Percentiles rank a stretch among this genome's conserved stretches.
Evolutionary conservation across 768 basidiomycete genomes (phyloP).

Genomic region (Tulasnella sp.): DNA sequence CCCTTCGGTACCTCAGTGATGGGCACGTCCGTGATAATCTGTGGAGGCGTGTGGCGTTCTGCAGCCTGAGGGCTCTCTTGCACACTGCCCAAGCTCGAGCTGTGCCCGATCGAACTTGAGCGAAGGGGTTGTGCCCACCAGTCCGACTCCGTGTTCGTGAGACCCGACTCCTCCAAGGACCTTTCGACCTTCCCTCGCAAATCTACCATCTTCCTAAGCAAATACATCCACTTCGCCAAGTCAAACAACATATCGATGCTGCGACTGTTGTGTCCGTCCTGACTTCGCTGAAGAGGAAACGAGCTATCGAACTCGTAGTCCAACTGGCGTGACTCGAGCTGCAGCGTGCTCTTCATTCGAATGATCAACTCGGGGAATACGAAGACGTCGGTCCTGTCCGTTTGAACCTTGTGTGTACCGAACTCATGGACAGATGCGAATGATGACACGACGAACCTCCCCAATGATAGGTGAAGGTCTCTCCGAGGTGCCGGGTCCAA

Average conservation of each 20-base stretch:
- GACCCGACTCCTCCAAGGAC: slow-evolving; percentile 16
- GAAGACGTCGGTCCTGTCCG: slow-evolving; percentile 55
- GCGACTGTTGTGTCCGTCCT: slow-evolving; percentile 40
- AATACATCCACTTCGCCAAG: slow-evolving; percentile 70
- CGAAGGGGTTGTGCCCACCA: slow-evolving; percentile 16
- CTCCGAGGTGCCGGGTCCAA: slow-evolving; percentile 42
- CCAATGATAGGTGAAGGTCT: slow-evolving; percentile 60
- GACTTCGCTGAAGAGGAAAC: slow-evolving; percentile 18
- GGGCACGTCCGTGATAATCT: not conserved
- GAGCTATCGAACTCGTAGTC: slow-evolving; percentile 20
- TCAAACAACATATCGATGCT: slow-evolving; percentile 82
- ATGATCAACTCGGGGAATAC: slow-evolving; percentile 74
- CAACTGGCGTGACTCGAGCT: slow-evolving; percentile 30
- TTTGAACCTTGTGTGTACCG: slow-evolving; percentile 40
- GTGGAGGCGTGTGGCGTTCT: not conserved
- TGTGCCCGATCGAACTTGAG: slow-evolving; percentile 5
- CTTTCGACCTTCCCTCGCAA: slow-evolving; percentile 61
- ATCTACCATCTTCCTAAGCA: slow-evolving; percentile 65
- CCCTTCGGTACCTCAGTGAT: not conserved
- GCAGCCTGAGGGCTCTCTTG: not conserved
- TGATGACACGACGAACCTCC: slow-evolving; percentile 64
- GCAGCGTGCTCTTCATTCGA: slow-evolving; percentile 65
- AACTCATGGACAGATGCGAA: slow-evolving; percentile 36
- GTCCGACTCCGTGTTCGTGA: slow-evolving; percentile 12
- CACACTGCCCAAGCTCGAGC: not conserved